phyloP scores from a whole-genome alignment of 2,329 filamentous ascomycete species.

The Pestalotiopsis sp. region DNA sequence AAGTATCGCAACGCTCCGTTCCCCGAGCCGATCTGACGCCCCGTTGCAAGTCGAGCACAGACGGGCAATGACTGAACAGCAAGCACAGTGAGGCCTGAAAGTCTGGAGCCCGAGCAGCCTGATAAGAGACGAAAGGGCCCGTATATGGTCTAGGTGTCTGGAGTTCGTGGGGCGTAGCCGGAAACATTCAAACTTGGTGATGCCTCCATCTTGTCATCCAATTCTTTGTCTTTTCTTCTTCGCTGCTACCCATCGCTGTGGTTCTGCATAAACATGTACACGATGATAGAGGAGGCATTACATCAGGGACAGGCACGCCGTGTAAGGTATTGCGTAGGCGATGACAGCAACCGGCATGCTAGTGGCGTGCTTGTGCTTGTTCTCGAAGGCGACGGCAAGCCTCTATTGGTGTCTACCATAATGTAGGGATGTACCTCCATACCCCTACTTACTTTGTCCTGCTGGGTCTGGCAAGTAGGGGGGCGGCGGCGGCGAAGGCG shows the following conservation, averaged over 20 bases:
- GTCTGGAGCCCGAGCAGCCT: not conserved
- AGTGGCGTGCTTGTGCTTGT: not conserved
- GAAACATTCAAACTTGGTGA: not conserved
- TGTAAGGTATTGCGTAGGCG: not conserved
- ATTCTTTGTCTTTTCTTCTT: not conserved
- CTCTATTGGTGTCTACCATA: not conserved
- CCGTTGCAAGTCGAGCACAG: not conserved
- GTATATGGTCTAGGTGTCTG: not conserved
- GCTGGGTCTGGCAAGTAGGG: not conserved
- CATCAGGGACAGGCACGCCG: not conserved
- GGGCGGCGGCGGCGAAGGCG: not conserved
- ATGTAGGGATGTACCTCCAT: not conserved
- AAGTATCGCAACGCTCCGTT: not conserved
- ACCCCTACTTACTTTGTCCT: not conserved
- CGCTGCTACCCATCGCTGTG: not conserved
- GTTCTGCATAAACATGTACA: not conserved
- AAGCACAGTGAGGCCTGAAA: not conserved
- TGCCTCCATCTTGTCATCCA: not conserved
- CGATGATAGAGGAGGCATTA: not conserved
- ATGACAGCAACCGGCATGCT: conserved; percentile 1
- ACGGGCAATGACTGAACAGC: not conserved
- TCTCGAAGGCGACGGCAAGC: not conserved
- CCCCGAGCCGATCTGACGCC: not conserved
- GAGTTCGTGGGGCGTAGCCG: not conserved
- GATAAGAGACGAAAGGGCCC: not conserved